These are phyloP conservation scores for Nakazawaea anatomiae DNA, from an alignment of 805 yeast species.

Conservation along the genomic window DNA sequence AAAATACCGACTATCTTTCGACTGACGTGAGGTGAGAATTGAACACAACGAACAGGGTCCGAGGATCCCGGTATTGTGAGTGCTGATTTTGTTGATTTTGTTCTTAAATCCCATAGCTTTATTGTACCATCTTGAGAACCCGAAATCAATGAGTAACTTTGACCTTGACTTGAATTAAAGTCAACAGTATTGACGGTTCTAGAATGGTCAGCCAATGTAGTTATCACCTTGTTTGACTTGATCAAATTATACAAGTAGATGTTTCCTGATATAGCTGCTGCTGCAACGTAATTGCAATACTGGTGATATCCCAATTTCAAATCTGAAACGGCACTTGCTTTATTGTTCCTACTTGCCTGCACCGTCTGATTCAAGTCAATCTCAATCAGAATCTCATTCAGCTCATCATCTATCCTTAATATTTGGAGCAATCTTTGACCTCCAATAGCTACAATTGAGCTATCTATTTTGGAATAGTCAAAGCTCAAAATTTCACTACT, in stretches of 20 bases:
- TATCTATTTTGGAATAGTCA: conserved; percentile 27
- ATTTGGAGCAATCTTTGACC: conserved; percentile 37
- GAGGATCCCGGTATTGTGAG: conserved; percentile 53
- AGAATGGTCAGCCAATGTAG: conserved; percentile 33
- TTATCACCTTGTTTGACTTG: conserved; percentile 22
- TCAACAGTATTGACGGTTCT: conserved; percentile 41
- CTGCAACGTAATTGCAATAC: conserved; percentile 33
- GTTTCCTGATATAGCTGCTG: conserved; percentile 42
- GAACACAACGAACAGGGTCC: conserved; percentile 62
- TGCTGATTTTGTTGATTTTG: conserved; percentile 38
- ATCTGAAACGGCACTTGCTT: conserved; percentile 36
- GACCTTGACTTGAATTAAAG: conserved; percentile 24
- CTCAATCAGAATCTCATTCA: conserved; percentile 22
- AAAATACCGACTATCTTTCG: conserved; percentile 70
- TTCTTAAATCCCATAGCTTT: conserved; percentile 68
- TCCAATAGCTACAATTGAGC: conserved; percentile 31
- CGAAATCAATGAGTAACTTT: conserved; percentile 35
- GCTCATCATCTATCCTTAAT: conserved; percentile 23
- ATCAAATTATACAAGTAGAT: conserved; percentile 28
- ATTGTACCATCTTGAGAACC: conserved; percentile 82
- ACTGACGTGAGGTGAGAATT: conserved; percentile 45
- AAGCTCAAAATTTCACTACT: conserved; percentile 27
- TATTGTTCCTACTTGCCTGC: conserved; percentile 24
- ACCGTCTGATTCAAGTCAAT: conserved; percentile 27
- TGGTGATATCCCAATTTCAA: conserved; percentile 35